These are phyloP conservation scores for Lipomyces yamadae DNA, from an alignment of 805 yeast species.

Conservation along the genomic window DNA sequence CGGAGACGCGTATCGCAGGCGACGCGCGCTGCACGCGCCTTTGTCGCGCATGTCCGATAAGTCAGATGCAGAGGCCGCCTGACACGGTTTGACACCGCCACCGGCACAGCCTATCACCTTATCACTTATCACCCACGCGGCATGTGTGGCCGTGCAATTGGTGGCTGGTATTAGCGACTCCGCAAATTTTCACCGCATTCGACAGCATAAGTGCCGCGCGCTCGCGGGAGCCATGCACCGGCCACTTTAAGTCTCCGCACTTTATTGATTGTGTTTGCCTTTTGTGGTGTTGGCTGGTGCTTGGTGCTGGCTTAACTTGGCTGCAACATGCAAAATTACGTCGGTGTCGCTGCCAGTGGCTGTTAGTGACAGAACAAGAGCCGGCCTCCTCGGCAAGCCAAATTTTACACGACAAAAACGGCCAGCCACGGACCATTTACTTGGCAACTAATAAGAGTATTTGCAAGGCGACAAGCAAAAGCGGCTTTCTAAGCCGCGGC, in stretches of 20 bases:
- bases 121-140: constrained; percentile 4
- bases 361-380: neutral
- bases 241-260: neutral
- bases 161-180: neutral
- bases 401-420: too few species aligned
- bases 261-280: neutral
- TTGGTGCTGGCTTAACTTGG: neutral
- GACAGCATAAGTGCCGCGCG: neutral
- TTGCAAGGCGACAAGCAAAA: too few species aligned
- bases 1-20: too few species aligned
- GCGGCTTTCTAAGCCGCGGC: too few species aligned
- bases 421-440: too few species aligned
- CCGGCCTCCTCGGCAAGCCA: too few species aligned
- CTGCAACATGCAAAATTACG: neutral
- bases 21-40: too few species aligned
- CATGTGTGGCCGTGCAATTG: neutral
- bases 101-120: neutral
- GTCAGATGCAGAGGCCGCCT: neutral
- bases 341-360: neutral
- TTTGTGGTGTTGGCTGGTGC: too few species aligned
- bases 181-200: neutral
- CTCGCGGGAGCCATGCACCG: neutral
- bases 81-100: neutral
- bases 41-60: neutral
- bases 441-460: too few species aligned